phyloP scores from a whole-genome alignment of 805 yeast genomes.

The Ogataea pini region DNA sequence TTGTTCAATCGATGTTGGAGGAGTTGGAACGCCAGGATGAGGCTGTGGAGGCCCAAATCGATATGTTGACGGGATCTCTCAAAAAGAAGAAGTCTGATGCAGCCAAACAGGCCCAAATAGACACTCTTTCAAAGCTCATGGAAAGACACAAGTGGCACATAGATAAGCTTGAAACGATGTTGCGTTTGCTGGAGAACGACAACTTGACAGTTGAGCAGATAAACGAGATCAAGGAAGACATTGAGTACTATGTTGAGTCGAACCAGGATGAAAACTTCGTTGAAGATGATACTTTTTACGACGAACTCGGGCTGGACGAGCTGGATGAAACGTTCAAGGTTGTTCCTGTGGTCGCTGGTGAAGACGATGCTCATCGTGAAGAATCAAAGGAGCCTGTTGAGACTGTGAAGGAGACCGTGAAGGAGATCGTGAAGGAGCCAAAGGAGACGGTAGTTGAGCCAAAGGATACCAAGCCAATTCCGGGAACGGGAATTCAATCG shows the following conservation, averaged over 20 bases:
- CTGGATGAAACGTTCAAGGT: constrained; percentile 34
- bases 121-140: constrained; percentile 59
- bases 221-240: constrained; percentile 80
- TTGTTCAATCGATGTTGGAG: constrained; percentile 70
- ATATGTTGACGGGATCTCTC: constrained; percentile 48
- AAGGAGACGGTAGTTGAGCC: neutral
- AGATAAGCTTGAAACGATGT: constrained; percentile 71
- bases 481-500: constrained; percentile 20
- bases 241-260: constrained; percentile 88
- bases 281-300: constrained; percentile 92
- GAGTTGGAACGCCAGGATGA: constrained; percentile 83
- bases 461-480: constrained; percentile 9
- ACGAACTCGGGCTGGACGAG: constrained; percentile 73
- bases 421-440: neutral
- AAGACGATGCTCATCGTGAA: constrained; percentile 12
- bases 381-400: neutral
- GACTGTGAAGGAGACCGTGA: neutral
- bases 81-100: constrained; percentile 60
- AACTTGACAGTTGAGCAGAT: constrained; percentile 76
- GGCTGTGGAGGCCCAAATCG: constrained; percentile 70
- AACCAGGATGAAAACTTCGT: constrained; percentile 92
- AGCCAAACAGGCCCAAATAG: constrained; percentile 55
- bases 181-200: constrained; percentile 77
- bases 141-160: constrained; percentile 82
- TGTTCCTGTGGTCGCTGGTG: constrained; percentile 24